phyloP scores from a whole-genome alignment of 768 basidiomycete genomes.

The Suillus brevipes region DNA sequence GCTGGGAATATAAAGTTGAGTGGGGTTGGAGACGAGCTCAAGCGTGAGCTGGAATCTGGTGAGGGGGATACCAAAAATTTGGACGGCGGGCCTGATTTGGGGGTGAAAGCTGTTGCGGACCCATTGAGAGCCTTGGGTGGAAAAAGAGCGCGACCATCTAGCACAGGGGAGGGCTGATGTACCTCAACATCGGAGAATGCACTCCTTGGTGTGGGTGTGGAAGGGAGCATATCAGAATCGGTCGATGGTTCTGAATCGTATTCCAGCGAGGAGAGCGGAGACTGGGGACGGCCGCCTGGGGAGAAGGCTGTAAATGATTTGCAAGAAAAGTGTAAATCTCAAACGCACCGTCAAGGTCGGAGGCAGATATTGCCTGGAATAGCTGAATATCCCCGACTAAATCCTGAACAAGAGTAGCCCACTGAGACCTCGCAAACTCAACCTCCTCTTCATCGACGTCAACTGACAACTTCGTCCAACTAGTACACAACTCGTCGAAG shows the following conservation, averaged over 20 bases:
- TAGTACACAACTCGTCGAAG: constrained; percentile 1
- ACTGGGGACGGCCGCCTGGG: constrained; percentile 7
- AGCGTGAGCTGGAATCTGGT: constrained; percentile 12
- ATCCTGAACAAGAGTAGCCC: constrained; percentile 43
- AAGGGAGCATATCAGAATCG: constrained; percentile 10
- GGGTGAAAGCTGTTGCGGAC: constrained; percentile 47
- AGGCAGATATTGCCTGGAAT: not conserved
- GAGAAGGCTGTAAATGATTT: not conserved
- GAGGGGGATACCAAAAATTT: constrained; percentile 19
- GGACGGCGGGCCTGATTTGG: constrained; percentile 32
- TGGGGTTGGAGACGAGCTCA: constrained; percentile 8
- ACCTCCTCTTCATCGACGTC: constrained; percentile 38
- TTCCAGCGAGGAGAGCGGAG: constrained; percentile 9
- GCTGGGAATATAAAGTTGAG: constrained; percentile 51
- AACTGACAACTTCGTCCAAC: constrained; percentile 4
- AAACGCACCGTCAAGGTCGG: constrained; percentile 7
- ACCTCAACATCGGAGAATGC: constrained; percentile 6
- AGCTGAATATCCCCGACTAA: constrained; percentile 33
- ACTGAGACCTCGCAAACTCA: constrained; percentile 36
- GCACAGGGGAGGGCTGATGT: constrained; percentile 7
- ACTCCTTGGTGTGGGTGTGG: constrained; percentile 9
- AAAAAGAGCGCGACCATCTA: not conserved
- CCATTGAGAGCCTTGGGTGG: constrained; percentile 36
- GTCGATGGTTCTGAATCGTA: constrained; percentile 12
- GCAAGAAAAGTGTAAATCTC: not conserved